Percentiles rank a stretch among this genome's conserved stretches.
These are phyloP conservation scores for Pseudozyma pruni DNA, from an alignment of 1,284 basidiomycete genomes.

Conservation along the genomic window DNA sequence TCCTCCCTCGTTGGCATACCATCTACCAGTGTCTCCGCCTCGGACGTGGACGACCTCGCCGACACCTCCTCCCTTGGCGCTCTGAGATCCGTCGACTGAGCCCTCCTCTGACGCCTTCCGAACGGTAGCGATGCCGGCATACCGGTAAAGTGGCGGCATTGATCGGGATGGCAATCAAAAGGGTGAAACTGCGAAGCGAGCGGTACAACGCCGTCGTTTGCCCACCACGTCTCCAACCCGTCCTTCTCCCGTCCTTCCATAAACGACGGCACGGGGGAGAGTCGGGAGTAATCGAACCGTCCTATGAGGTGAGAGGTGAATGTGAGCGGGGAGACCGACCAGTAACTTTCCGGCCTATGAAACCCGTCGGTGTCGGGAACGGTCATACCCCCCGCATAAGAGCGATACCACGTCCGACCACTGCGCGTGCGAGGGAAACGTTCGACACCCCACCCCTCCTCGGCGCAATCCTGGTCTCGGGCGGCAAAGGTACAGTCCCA, in stretches of 20 bases:
- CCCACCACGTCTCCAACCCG: conserved; percentile 26
- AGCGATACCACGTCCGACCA: conserved; percentile 42
- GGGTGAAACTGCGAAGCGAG: conserved; percentile 53
- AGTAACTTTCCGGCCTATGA: conserved; percentile 29
- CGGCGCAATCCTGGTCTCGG: conserved; percentile 15
- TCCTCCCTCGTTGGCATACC: no score
- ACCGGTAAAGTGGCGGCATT: conserved; percentile 32
- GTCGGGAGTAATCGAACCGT: conserved; percentile 29
- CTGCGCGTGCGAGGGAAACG: background rate
- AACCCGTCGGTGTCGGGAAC: conserved; percentile 6
- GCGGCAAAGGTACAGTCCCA: conserved; percentile 55
- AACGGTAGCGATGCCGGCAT: conserved; percentile 22
- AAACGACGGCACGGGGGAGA: conserved; percentile 18
- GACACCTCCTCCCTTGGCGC: background rate
- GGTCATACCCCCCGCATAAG: conserved; percentile 46
- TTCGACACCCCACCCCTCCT: conserved; percentile 32
- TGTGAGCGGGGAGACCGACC: conserved; percentile 34
- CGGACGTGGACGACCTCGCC: background rate
- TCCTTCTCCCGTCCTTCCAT: background rate
- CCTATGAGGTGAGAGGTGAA: conserved; percentile 29
- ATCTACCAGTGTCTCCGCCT: conserved; percentile 14
- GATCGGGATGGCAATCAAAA: conserved; percentile 16
- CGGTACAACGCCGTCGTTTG: conserved; percentile 54
- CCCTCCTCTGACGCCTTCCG: conserved; percentile 7
- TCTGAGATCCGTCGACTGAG: conserved; percentile 19